These are phyloP conservation scores for Mycena albidolilacea DNA, from an alignment of 768 basidiomycete species.

Conservation along the genomic window DNA sequence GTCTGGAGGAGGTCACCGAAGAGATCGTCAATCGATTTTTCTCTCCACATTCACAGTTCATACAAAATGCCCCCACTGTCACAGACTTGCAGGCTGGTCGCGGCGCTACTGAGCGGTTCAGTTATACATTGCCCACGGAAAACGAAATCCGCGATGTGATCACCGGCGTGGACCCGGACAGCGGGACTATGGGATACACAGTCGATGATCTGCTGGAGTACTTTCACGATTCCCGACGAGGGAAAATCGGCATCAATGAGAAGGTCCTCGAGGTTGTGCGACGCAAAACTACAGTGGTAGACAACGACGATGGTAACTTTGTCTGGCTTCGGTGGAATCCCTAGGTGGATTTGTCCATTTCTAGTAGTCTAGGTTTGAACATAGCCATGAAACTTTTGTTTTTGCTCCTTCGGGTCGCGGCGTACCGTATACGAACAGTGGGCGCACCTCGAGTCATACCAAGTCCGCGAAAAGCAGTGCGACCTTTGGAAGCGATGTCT, in stretches of 20 bases:
- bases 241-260: slow-evolving; percentile 76
- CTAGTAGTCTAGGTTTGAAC: slow-evolving; percentile 3
- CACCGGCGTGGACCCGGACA: slow-evolving; percentile 71
- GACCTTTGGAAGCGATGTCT: slow-evolving; percentile 1
- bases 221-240: slow-evolving; percentile 63
- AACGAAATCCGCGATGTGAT: slow-evolving; percentile 78
- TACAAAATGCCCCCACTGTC: slow-evolving; percentile 57
- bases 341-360: slow-evolving; percentile 9
- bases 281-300: slow-evolving; percentile 75
- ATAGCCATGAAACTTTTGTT: slow-evolving; percentile 10
- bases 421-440: slow-evolving; percentile 4
- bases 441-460: not conserved
- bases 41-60: slow-evolving; percentile 63
- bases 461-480: slow-evolving; percentile 24
- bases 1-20: slow-evolving; percentile 71
- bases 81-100: slow-evolving; percentile 15
- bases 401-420: slow-evolving; percentile 12
- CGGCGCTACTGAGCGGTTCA: slow-evolving; percentile 42
- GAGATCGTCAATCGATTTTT: slow-evolving; percentile 80
- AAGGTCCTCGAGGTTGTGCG: slow-evolving; percentile 85
- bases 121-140: slow-evolving; percentile 83
- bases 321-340: slow-evolving; percentile 77
- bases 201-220: slow-evolving; percentile 74
- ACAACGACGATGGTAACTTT: slow-evolving; percentile 71
- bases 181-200: slow-evolving; percentile 73